Conservation (phyloP, 176 grass and related monocot species). For the Puya raimondii region DNA sequence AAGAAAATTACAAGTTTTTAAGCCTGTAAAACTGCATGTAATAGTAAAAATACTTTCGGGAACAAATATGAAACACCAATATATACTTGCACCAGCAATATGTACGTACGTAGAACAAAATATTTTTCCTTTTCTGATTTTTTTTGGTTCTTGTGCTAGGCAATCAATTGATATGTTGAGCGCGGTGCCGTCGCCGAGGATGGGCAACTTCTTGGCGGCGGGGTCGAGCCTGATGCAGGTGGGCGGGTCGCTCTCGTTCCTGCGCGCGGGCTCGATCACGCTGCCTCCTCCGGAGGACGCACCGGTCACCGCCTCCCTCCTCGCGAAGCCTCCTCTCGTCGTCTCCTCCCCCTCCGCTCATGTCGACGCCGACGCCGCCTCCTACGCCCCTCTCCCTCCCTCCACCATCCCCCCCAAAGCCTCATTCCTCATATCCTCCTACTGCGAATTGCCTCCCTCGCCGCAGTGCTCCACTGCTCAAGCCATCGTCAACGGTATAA, state of each 20-base stretch:
- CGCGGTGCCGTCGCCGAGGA: conserved; percentile 40
- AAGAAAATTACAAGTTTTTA: no score
- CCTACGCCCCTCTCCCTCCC: neutral
- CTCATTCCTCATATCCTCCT: conserved; percentile 37
- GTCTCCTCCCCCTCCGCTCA: conserved; percentile 13
- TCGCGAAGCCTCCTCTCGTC: conserved; percentile 34
- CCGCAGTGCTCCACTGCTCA: conserved; percentile 47
- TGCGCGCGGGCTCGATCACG: conserved; percentile 27
- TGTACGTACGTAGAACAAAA: neutral
- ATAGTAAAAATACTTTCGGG: no score
- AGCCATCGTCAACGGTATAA: conserved; percentile 56
- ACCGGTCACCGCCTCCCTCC: neutral
- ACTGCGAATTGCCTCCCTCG: conserved; percentile 56
- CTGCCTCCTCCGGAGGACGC: conserved; percentile 7
- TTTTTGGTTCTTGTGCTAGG: conserved; percentile 21
- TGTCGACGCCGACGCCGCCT: neutral
- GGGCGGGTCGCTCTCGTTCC: conserved; percentile 14
- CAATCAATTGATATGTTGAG: conserved; percentile 56
- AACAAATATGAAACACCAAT: no score
- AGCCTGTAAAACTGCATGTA: no score
- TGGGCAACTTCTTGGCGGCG: conserved; percentile 27
- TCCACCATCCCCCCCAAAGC: conserved; percentile 1
- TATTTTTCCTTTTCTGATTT: neutral
- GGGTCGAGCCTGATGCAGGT: conserved; percentile 34
- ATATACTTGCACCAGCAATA: neutral